Percentiles rank a stretch among this genome's conserved stretches.
These are phyloP conservation scores for Zygosaccharomyces pseudorouxii DNA, from an alignment of 805 yeast species.

Conservation along the genomic window DNA sequence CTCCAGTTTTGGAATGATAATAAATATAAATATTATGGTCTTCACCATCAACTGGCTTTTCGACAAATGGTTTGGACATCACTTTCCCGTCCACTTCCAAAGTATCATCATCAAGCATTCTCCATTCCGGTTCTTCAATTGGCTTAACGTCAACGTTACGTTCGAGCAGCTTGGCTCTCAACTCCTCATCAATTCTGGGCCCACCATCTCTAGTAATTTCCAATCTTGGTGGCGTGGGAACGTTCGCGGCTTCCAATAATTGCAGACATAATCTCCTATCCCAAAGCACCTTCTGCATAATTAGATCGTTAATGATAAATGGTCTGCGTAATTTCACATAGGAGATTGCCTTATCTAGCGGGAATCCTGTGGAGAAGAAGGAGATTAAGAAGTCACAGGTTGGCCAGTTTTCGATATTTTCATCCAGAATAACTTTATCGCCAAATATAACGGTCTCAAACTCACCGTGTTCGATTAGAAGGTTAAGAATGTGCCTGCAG, in stretches of 20 bases:
- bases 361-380: constrained; percentile 94
- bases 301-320: constrained; percentile 78
- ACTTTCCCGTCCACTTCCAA: constrained; percentile 66
- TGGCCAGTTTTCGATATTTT: constrained; percentile 94
- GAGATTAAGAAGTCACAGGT: constrained; percentile 93
- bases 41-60: constrained; percentile 98
- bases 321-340: constrained; percentile 90
- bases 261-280: constrained; percentile 85
- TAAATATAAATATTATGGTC: constrained; percentile 95
- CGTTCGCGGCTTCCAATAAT: constrained; percentile 73
- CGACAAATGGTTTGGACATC: constrained; percentile 88
- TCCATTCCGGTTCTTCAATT: constrained; percentile 69
- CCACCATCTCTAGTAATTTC: constrained; percentile 97
- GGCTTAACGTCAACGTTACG: constrained; percentile 50
- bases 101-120: constrained; percentile 85
- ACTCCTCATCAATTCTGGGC: constrained; percentile 70
- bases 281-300: constrained; percentile 94
- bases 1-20: constrained; percentile 84
- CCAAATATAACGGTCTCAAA: constrained; percentile 96
- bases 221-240: constrained; percentile 83
- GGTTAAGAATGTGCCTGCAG: constrained; percentile 81
- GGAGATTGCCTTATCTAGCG: constrained; percentile 88
- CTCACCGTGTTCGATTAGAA: constrained; percentile 88
- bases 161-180: constrained; percentile 52
- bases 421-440: constrained; percentile 93